Evolutionary conservation across 345 rosid genomes (phyloP).

Genomic region (Syzygium oleosum): DNA sequence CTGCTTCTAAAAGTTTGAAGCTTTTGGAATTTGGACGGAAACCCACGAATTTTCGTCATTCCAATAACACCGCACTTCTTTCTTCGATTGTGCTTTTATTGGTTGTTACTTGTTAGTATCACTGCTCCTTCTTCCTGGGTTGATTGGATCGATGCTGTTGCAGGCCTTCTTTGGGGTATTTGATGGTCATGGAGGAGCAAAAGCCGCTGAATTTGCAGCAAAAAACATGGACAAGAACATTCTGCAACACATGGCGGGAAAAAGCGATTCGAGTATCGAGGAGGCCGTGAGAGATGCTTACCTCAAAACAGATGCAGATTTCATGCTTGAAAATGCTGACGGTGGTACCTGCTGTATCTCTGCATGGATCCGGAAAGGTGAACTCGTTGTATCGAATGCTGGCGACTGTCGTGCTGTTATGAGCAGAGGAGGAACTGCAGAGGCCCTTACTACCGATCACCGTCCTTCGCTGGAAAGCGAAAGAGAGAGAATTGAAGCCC

Average conservation of each 20-base stretch:
- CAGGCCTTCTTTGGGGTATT: conserved; percentile 80
- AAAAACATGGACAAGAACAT: conserved; percentile 48
- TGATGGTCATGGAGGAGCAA: conserved; percentile 84
- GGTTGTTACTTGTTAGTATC: too few species aligned
- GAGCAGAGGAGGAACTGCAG: conserved; percentile 59
- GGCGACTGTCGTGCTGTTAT: conserved; percentile 89
- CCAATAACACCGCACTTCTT: neutral
- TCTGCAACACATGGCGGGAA: conserved; percentile 13
- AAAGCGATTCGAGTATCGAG: conserved; percentile 25
- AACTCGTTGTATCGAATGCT: conserved; percentile 56
- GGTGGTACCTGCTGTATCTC: conserved; percentile 90
- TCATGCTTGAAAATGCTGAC: conserved; percentile 32
- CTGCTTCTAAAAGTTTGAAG: neutral
- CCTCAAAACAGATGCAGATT: conserved; percentile 51
- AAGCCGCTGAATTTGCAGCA: conserved; percentile 79
- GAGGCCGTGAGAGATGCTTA: conserved; percentile 51
- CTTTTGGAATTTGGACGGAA: neutral
- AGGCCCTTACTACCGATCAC: conserved; percentile 80
- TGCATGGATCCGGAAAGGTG: conserved; percentile 45
- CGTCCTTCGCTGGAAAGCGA: conserved; percentile 57
- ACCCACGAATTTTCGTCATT: neutral
- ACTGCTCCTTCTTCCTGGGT: neutral
- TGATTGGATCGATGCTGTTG: neutral
- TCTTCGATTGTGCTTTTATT: neutral
- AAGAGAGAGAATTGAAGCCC: conserved; percentile 45